Percentiles rank a stretch among this genome's conserved stretches.
These are phyloP conservation scores for Cercospora beticola DNA, from an alignment of 2,329 filamentous ascomycete genomes.

Conservation along the genomic window DNA sequence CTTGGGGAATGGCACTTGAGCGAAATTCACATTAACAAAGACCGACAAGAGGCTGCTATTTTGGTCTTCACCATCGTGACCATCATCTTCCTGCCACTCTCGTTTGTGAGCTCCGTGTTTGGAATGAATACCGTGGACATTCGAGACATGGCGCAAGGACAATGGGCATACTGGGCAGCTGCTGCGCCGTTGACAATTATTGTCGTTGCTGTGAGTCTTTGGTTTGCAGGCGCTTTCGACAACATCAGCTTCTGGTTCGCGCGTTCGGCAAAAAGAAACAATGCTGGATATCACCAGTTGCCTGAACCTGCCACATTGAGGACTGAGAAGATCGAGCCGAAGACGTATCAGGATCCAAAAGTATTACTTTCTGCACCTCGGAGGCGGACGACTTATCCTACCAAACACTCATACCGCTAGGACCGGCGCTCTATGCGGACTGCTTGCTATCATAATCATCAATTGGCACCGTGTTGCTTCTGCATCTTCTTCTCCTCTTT, in stretches of 20 bases:
- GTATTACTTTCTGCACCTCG: not conserved
- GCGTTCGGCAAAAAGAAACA: not conserved
- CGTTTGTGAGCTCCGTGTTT: constrained; percentile 45
- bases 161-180: constrained; percentile 16
- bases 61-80: constrained; percentile 47
- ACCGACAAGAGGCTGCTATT: constrained; percentile 19
- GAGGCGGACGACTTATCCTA: constrained; percentile 4
- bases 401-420: not conserved
- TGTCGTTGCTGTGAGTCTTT: constrained; percentile 15
- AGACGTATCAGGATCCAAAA: not conserved
- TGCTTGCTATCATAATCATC: not conserved
- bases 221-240: constrained; percentile 17
- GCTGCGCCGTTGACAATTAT: constrained; percentile 12
- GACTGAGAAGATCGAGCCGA: not conserved
- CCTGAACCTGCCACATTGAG: not conserved
- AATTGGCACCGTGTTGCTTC: not conserved
- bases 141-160: constrained; percentile 12
- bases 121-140: constrained; percentile 44
- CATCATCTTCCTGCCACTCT: constrained; percentile 45
- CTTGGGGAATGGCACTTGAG: constrained; percentile 16
- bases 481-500: not conserved
- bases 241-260: constrained; percentile 8
- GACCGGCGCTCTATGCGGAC: not conserved
- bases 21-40: constrained; percentile 19
- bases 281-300: not conserved